Evolutionary conservation across 2,329 filamentous ascomycete genomes (phyloP), one percentile per base, ranked within the genome.

Genomic region (Penicillium sp.): DNA sequence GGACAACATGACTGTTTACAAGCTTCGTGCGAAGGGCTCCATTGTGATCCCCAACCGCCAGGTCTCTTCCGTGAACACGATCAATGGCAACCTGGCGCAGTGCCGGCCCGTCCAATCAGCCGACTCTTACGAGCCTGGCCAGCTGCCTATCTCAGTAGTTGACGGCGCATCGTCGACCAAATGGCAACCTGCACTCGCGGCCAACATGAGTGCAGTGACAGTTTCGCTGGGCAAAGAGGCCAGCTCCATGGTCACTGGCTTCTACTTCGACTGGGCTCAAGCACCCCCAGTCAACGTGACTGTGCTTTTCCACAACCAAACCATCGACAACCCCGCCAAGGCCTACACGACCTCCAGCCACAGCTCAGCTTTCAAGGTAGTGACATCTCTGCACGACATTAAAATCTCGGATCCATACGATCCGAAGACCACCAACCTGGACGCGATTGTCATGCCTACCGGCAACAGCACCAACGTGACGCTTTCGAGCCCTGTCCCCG

Each of bases 101-200:
- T 88, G 84, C 63, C 74, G 71, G 3, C 73, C 80, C 1, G 76
- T 77, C 0, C 63, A 62, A 13, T 79, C 77, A 1, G 61, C 69
- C 0, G 63, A 74, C 31, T 59, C 63, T 1, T 79, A 76, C 58
- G 68, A 75, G 22, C 77, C 81, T 0, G 85, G 85, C 11, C 85
- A 88, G 64, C 86, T 87, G 68, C 83, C 85, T 1, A 72, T 85
- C 42, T 74, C 77, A 0, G 82, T 81, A 2, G 76, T 85, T 41
- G 84, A 87, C 56, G 84, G 84, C 42, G 81, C 81, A 2, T 71
- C 78, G 4, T 78, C 77, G 14, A 87, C 84, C 0, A 79, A 78
- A 54, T 87, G 84, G 84, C 82, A 86, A 58, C 82, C 84, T 0
- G 59, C 68, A 1, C 60, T 59, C 7, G 71, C 76, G 1, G 77